A percentile compares a stretch with the other conserved stretches of the same genome.
Conservation (phyloP, 1,284 basidiomycete species). For the Tylopilus sp. region DNA sequence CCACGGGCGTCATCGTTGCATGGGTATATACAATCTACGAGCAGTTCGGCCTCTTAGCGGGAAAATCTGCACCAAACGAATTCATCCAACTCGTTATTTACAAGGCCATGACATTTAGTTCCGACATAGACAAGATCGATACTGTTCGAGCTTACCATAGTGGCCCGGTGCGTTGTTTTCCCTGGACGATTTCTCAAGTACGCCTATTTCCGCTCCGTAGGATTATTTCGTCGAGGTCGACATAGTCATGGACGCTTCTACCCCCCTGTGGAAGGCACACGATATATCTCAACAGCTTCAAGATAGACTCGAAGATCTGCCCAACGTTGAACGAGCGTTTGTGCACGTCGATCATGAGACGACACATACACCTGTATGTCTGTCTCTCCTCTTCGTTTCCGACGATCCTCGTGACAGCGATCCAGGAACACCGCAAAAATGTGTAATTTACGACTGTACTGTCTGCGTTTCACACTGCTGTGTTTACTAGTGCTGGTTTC, state of each 20-base stretch:
- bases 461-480: not conserved
- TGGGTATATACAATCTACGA: constrained; percentile 76
- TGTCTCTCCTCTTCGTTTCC: not conserved
- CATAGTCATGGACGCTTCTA: constrained; percentile 88
- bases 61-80: constrained; percentile 86
- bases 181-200: not conserved
- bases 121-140: constrained; percentile 84
- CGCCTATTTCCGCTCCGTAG: constrained; percentile 31
- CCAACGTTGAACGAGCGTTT: constrained; percentile 88
- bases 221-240: constrained; percentile 94
- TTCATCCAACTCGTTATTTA: constrained; percentile 91
- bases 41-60: constrained; percentile 87
- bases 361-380: constrained; percentile 71
- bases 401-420: not conserved
- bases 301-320: constrained; percentile 90
- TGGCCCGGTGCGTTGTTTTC: constrained; percentile 50
- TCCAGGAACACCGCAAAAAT: constrained; percentile 34
- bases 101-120: constrained; percentile 86
- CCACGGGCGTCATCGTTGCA: constrained; percentile 72
- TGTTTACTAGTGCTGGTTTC: not conserved
- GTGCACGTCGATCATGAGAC: constrained; percentile 95
- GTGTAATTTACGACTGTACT: constrained; percentile 8
- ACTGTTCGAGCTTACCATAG: constrained; percentile 87
- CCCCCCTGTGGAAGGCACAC: constrained; percentile 89
- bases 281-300: constrained; percentile 90